Evolutionary conservation across 1,139 yeast genomes (phyloP).

Genomic region (Arxiozyma heterogenica): DNA sequence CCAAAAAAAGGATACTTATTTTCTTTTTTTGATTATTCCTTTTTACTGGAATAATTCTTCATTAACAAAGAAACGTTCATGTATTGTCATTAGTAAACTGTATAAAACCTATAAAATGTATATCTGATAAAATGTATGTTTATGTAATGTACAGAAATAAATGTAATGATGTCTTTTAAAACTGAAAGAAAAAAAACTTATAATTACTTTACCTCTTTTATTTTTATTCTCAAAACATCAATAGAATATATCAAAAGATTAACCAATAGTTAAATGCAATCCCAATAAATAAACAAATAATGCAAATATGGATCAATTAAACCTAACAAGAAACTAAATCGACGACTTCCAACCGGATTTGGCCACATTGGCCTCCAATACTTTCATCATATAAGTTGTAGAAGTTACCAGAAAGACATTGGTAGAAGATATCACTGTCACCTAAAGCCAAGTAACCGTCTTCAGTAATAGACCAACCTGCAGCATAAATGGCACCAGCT

Average conservation of each 20-base stretch:
- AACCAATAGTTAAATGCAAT: neutral
- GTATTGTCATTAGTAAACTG: neutral
- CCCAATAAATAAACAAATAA: neutral
- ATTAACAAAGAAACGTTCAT: neutral
- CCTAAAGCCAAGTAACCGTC: conserved; percentile 68
- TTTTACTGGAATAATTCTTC: too few relatives aligned
- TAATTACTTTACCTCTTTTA: too few relatives aligned
- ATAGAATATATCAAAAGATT: conserved; percentile 1
- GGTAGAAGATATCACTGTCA: conserved; percentile 51
- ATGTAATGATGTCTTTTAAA: too few relatives aligned
- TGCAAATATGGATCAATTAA: neutral
- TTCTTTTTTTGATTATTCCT: too few relatives aligned
- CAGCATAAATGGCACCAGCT: conserved; percentile 77
- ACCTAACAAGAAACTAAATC: conserved; percentile 53
- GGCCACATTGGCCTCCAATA: conserved; percentile 56
- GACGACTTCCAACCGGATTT: conserved; percentile 55
- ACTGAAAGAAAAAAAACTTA: too few relatives aligned
- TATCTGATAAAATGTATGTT: too few relatives aligned
- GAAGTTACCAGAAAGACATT: conserved; percentile 72
- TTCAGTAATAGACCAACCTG: conserved; percentile 60
- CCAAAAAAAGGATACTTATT: too few relatives aligned
- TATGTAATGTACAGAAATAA: neutral
- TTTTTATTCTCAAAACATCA: too few relatives aligned
- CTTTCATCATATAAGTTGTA: conserved; percentile 72
- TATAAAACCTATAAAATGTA: neutral